These are phyloP conservation scores for Yamadazyma insecticola DNA, from an alignment of 805 yeast genomes.

Conservation along the genomic window DNA sequence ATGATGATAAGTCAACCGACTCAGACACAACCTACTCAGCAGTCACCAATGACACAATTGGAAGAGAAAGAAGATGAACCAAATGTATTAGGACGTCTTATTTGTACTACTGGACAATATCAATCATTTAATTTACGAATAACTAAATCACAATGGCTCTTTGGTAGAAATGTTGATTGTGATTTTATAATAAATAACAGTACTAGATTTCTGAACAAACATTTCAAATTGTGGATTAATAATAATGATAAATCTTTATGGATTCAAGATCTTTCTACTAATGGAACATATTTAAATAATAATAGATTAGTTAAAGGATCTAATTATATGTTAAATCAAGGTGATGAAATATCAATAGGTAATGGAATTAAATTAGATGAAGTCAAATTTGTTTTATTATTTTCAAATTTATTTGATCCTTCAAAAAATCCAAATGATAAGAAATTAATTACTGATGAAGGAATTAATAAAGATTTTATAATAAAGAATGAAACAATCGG, in stretches of 20 bases:
- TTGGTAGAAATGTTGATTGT: conserved; percentile 69
- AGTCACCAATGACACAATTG: conserved; percentile 27
- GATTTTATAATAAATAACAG: conserved; percentile 59
- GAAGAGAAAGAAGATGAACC: conserved; percentile 20
- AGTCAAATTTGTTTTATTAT: conserved; percentile 46
- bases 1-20: conserved; percentile 21
- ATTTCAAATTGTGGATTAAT: conserved; percentile 67
- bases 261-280: conserved; percentile 78
- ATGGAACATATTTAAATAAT: conserved; percentile 87
- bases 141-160: conserved; percentile 48
- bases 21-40: conserved; percentile 37
- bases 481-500: conserved; percentile 85
- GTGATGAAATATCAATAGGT: conserved; percentile 91
- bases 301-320: conserved; percentile 67
- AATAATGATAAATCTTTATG: conserved; percentile 49
- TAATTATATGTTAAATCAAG: conserved; percentile 79
- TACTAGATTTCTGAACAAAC: conserved; percentile 68
- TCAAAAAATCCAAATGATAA: conserved; percentile 17
- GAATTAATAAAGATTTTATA: conserved; percentile 67
- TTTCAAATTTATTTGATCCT: conserved; percentile 40
- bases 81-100: conserved; percentile 47
- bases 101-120: conserved; percentile 57
- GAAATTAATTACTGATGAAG: conserved; percentile 38
- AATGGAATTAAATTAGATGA: conserved; percentile 75
- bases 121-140: conserved; percentile 40